phyloP scores from a whole-genome alignment of 2,329 filamentous ascomycete genomes.

The Pseudogymnoascus sp. region DNA sequence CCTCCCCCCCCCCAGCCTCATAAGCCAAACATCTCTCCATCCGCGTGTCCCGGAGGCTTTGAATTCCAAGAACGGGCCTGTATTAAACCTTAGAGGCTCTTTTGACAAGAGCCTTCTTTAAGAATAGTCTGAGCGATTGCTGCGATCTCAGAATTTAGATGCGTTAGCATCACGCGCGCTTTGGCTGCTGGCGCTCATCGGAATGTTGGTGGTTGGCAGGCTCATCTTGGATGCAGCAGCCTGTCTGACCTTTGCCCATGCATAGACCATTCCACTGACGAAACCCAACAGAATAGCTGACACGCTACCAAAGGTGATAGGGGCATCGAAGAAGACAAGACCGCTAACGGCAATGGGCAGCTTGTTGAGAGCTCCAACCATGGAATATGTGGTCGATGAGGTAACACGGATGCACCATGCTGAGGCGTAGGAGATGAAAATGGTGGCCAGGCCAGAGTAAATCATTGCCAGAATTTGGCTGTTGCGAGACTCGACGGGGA shows the following conservation, averaged over 20 bases:
- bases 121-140: neutral
- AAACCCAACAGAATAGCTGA: constrained; percentile 89
- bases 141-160: constrained; percentile 12
- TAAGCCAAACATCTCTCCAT: neutral
- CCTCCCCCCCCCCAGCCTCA: neutral
- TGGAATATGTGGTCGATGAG: constrained; percentile 95
- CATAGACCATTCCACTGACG: constrained; percentile 84
- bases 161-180: constrained; percentile 79
- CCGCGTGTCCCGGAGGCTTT: neutral
- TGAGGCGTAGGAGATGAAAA: constrained; percentile 99
- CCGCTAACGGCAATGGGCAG: constrained; percentile 89
- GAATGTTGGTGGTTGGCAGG: constrained; percentile 51
- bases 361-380: constrained; percentile 98
- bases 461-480: constrained; percentile 80
- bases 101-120: neutral
- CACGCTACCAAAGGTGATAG: constrained; percentile 85
- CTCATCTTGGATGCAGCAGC: constrained; percentile 57
- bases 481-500: constrained; percentile 74
- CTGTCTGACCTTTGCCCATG: constrained; percentile 79
- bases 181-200: constrained; percentile 82
- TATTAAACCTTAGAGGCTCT: neutral
- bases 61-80: neutral
- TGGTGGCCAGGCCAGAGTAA: constrained; percentile 83
- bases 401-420: constrained; percentile 98
- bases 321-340: constrained; percentile 89